Percentiles rank a stretch among this genome's conserved stretches.
Evolutionary conservation across 768 basidiomycete genomes (phyloP).

Genomic region (Neoboletus subvelutipes): DNA sequence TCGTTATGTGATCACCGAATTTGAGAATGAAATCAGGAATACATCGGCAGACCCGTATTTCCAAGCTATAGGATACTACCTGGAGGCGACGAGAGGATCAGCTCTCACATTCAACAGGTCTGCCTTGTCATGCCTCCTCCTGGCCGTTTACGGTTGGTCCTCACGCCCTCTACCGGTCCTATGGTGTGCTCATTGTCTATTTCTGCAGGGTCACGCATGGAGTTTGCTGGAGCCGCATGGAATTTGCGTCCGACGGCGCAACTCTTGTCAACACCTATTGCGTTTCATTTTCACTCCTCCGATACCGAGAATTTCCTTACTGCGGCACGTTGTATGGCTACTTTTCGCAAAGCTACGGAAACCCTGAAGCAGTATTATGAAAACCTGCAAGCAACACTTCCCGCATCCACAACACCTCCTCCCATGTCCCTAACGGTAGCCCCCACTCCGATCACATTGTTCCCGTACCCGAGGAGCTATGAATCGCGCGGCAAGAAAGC

Average conservation of each 20-base stretch:
- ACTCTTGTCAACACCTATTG: constrained; percentile 25
- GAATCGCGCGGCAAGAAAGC: background rate
- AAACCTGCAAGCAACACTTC: background rate
- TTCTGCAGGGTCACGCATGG: constrained; percentile 25
- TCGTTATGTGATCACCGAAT: constrained; percentile 13
- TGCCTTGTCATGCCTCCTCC: constrained; percentile 27
- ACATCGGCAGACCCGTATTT: constrained; percentile 26
- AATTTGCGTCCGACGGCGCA: constrained; percentile 23
- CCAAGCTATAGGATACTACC: constrained; percentile 23
- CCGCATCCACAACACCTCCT: background rate
- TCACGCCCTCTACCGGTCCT: background rate
- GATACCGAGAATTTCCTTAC: constrained; percentile 4
- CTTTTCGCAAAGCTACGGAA: constrained; percentile 25
- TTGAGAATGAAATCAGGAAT: constrained; percentile 23
- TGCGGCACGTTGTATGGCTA: constrained; percentile 24
- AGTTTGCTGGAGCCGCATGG: constrained; percentile 30
- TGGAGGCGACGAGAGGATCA: constrained; percentile 13
- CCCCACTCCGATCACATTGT: too few relatives aligned
- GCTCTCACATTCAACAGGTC: constrained; percentile 12
- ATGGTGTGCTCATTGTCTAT: background rate
- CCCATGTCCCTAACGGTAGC: too few relatives aligned
- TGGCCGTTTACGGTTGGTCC: constrained; percentile 19
- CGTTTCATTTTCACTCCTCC: constrained; percentile 23
- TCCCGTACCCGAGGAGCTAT: background rate
- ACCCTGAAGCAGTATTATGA: constrained; percentile 28